A percentile compares a stretch with the other conserved stretches of the same genome.
These are phyloP conservation scores for Aspergillus sp. DNA, from an alignment of 2,329 filamentous ascomycete genomes.

Conservation along the genomic window DNA sequence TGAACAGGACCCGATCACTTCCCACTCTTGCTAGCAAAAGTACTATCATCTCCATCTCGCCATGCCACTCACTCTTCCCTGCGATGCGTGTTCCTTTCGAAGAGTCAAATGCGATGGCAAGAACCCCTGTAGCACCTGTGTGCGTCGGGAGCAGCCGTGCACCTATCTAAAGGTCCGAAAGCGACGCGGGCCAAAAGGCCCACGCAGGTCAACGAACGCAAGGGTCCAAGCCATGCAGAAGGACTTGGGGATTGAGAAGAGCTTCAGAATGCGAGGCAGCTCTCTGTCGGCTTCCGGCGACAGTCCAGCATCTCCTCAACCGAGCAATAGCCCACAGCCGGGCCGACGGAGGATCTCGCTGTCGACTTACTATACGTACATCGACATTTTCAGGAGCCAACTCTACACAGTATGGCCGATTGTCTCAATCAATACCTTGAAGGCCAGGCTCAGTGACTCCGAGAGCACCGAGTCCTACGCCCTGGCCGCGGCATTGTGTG, in stretches of 20 bases:
- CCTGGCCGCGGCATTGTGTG: constrained; percentile 15
- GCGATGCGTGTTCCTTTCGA: constrained; percentile 15
- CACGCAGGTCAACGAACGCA: constrained; percentile 9
- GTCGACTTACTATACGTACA: constrained; percentile 17
- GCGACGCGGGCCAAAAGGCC: constrained; percentile 16
- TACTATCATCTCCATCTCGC: background rate
- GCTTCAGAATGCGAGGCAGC: constrained; percentile 9
- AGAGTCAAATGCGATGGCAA: constrained; percentile 18
- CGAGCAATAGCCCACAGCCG: background rate
- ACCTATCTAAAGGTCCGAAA: constrained; percentile 18
- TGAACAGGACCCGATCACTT: background rate
- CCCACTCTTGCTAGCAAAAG: background rate
- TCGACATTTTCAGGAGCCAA: constrained; percentile 16
- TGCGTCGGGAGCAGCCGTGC: constrained; percentile 13
- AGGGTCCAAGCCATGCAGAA: constrained; percentile 15
- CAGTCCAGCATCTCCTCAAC: background rate
- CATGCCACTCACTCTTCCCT: constrained; percentile 14
- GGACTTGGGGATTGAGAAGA: constrained; percentile 8
- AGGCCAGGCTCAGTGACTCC: background rate
- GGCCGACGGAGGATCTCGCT: constrained; percentile 5
- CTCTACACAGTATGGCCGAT: constrained; percentile 17
- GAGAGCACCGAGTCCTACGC: constrained; percentile 1
- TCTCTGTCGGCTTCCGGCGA: constrained; percentile 6
- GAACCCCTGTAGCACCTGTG: constrained; percentile 15
- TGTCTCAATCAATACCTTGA: constrained; percentile 10